Percentiles rank a stretch among this genome's conserved stretches.
Evolutionary conservation across 768 basidiomycete species (phyloP).

Genomic region (Austroboletus eburneus): DNA sequence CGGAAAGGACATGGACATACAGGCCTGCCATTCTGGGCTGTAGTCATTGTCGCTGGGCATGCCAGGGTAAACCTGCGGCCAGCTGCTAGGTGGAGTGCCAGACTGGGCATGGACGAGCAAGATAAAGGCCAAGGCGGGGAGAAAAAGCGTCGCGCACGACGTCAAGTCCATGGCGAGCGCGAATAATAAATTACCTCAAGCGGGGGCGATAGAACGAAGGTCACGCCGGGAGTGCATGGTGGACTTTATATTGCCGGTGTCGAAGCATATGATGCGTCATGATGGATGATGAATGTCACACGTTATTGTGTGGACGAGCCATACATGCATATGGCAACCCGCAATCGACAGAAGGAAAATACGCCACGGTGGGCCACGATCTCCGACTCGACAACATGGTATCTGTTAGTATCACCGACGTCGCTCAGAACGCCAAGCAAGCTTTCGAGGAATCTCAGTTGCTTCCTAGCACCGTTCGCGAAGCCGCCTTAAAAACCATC

Average conservation of each 20-base stretch:
- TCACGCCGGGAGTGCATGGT: too few species aligned
- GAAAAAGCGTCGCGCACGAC: constrained; percentile 9
- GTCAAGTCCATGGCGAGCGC: constrained; percentile 18
- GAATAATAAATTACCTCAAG: neutral
- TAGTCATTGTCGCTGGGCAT: constrained; percentile 44
- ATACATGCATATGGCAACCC: too few species aligned
- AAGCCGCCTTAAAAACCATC: constrained; percentile 69
- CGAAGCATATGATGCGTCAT: too few species aligned
- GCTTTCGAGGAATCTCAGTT: constrained; percentile 90
- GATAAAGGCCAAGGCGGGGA: neutral
- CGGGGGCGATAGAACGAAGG: too few species aligned
- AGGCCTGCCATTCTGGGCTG: constrained; percentile 57
- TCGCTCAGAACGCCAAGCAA: constrained; percentile 74
- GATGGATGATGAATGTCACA: too few species aligned
- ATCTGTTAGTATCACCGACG: too few species aligned
- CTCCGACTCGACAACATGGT: too few species aligned
- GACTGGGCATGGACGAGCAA: constrained; percentile 22
- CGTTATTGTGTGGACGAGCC: too few species aligned
- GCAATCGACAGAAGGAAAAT: too few species aligned
- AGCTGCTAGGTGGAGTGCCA: constrained; percentile 27
- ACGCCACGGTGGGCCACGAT: too few species aligned
- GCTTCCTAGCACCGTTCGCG: constrained; percentile 60
- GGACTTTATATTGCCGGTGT: too few species aligned
- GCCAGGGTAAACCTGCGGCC: constrained; percentile 41
- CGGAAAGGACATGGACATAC: constrained; percentile 34